Evolutionary conservation across 2,329 filamentous ascomycete genomes (phyloP), one percentile per base, ranked within the genome.

Genomic region (Cytospora chrysosperma): DNA sequence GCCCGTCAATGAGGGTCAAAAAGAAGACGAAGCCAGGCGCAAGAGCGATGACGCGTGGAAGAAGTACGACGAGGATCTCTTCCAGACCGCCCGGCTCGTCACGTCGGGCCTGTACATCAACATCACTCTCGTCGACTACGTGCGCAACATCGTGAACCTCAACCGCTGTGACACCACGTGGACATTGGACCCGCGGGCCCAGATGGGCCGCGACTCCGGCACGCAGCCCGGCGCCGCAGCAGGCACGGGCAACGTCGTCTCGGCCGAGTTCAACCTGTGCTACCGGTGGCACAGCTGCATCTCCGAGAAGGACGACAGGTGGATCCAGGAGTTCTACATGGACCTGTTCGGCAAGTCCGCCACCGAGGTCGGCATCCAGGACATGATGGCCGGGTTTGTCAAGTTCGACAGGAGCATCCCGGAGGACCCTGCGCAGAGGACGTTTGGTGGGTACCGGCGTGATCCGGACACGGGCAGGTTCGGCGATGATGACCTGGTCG

Each of bases 281-380:
- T 96, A 96, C 74, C 84, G 92, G 67, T 96, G 92, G 91, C 92
- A 96, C 77, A 92, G 91, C 3, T 88, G 89, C 69, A 90, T 95
- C 69, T 85, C 79, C 1, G 84, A 86, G 63, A 87, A 85, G 67
- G 92, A 96, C 70, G 92, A 95, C 71, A 82, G 87, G 68, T 96
- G 92, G 91, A 89, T 92, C 26, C 83, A 92, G 69, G 80, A 88
- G 15, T 82, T 91, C 65, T 92, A 90, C 71, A 74, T 77, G 1
- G 76, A 84, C 50, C 74, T 91, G 1, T 87, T 92, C 67, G 82
- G 83, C 56, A 86, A 87, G 74, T 76, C 87, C 62, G 76, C 82
- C 17, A 71, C 81, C 51, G 75, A 84, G 10, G 77, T 93, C 54
- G 79, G 80, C 13, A 76, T 88, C 54, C 76, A 77, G 1, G 85